Base-by-base conservation (phyloP, 2,329 filamentous ascomycete genomes). In the Tolypocladium guangdongense region DNA sequence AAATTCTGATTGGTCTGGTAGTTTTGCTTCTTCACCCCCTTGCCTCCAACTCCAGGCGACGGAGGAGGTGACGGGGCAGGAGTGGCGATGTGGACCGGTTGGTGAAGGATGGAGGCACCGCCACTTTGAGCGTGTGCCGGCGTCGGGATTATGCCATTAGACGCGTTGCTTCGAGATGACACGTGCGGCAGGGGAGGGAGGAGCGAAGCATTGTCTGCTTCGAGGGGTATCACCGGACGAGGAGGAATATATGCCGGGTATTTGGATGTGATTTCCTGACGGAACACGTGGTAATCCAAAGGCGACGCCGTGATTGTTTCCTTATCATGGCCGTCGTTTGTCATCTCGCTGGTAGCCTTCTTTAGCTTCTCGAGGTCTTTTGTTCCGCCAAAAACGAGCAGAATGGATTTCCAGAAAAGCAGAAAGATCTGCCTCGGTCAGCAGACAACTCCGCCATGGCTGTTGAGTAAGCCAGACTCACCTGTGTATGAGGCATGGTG, bases 1-100 rank as follows among this genome's bases (percentile, higher is more conserved):
- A 99, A 97, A 65, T 96, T 93, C 63, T 99, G 93, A 64, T 99
- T 99, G 0, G 93, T 99, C 68, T 99, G 93, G 63, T 99, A 99
- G 61, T 97, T 99, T 64, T 99, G 93, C 66, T 99, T 99, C 76
- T 99, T 99, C 1, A 87, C 91, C 51, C 88, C 89, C 68, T 97
- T 99, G 0, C 90, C 90, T 30, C 90, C 91, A 36, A 86, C 86
- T 11, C 76, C 79, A 0, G 93, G 93, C 1, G 92, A 96, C 1
- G 93, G 93, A 0, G 93, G 93, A 27, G 93, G 93, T 0, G 93
- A 99, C 1, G 93, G 93, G 0, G 91, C 92, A 0, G 93, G 93
- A 1, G 93, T 99, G n/a, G 93, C 93, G 61, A 99, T 99, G 68
- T 99, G 93, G 7, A 99, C 92, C 7, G 93, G 90, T 64, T 97